A percentile compares a stretch with the other conserved stretches of the same genome.
These are phyloP conservation scores for Verticillium klebahnii DNA, from an alignment of 2,329 filamentous ascomycete species.

Conservation along the genomic window DNA sequence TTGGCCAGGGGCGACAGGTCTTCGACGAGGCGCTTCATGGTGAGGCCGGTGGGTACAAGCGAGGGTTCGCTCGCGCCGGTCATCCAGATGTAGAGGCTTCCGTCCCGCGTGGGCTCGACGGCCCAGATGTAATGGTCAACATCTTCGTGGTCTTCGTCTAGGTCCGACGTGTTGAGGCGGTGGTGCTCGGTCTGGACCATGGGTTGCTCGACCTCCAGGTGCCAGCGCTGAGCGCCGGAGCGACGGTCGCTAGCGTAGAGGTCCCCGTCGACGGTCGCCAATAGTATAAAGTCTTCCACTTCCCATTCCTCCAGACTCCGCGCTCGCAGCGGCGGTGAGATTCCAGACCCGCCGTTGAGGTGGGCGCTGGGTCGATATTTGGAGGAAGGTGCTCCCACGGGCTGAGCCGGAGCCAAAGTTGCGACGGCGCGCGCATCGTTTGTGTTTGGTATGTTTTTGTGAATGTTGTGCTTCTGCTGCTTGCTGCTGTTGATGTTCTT, in stretches of 20 bases:
- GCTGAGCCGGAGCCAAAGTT: constrained; percentile 93
- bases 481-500: constrained; percentile 23
- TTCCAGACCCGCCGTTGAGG: constrained; percentile 50
- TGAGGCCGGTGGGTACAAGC: constrained; percentile 63
- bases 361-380: constrained; percentile 55
- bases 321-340: constrained; percentile 85
- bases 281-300: constrained; percentile 99
- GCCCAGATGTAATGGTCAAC: constrained; percentile 93
- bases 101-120: constrained; percentile 85
- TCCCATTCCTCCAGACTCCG: constrained; percentile 98
- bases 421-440: constrained; percentile 90
- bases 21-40: constrained; percentile 85
- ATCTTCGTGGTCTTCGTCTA: constrained; percentile 54
- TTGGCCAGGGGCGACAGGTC: constrained; percentile 73
- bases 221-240: constrained; percentile 81
- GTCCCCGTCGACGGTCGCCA: constrained; percentile 99
- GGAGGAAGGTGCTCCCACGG: constrained; percentile 91
- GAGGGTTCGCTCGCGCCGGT: constrained; percentile 56
- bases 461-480: constrained; percentile 23
- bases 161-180: constrained; percentile 59
- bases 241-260: constrained; percentile 87
- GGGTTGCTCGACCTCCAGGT: constrained; percentile 75
- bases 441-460: constrained; percentile 28
- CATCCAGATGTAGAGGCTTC: constrained; percentile 80
- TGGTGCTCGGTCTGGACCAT: constrained; percentile 90